Evolutionary conservation across 345 rosid genomes (phyloP).

Genomic region (Lenwebbia sp.): DNA sequence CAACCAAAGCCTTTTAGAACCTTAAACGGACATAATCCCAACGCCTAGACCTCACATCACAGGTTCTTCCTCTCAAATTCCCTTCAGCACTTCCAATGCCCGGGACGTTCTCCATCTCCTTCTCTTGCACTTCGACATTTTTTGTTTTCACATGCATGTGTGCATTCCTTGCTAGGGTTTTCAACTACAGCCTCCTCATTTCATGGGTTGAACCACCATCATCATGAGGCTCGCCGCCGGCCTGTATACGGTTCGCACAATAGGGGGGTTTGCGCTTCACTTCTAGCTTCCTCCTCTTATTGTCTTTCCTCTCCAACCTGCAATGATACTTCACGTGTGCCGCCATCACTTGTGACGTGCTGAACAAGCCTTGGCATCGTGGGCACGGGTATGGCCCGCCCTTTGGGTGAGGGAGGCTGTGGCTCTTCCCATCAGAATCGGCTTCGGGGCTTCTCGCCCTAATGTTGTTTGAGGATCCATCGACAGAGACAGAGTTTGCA

Average conservation of each 20-base stretch:
- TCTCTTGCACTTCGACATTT: background rate
- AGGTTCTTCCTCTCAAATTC: too few relatives aligned
- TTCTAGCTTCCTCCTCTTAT: slow-evolving; percentile 5
- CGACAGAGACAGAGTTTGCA: background rate
- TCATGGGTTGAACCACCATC: background rate
- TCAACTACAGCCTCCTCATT: background rate
- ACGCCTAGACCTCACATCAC: background rate
- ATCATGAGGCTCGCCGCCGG: background rate
- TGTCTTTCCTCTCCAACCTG: background rate
- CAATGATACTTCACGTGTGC: slow-evolving; percentile 7
- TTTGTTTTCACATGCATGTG: too few relatives aligned
- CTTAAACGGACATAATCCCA: background rate
- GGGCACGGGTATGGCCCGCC: slow-evolving; percentile 18
- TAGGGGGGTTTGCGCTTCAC: slow-evolving; percentile 2
- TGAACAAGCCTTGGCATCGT: background rate
- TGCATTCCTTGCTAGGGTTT: background rate
- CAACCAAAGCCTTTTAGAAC: background rate
- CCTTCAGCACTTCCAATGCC: background rate
- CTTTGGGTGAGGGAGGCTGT: slow-evolving; percentile 11
- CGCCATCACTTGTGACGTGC: slow-evolving; percentile 8
- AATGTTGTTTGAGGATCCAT: background rate
- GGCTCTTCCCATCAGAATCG: slow-evolving; percentile 9
- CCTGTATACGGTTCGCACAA: background rate
- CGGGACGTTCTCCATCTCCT: background rate
- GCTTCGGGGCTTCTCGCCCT: background rate